Evolutionary conservation across 1,284 basidiomycete species (phyloP), one percentile per base, ranked within the genome.

Genomic region (Lentinus polychrous): DNA sequence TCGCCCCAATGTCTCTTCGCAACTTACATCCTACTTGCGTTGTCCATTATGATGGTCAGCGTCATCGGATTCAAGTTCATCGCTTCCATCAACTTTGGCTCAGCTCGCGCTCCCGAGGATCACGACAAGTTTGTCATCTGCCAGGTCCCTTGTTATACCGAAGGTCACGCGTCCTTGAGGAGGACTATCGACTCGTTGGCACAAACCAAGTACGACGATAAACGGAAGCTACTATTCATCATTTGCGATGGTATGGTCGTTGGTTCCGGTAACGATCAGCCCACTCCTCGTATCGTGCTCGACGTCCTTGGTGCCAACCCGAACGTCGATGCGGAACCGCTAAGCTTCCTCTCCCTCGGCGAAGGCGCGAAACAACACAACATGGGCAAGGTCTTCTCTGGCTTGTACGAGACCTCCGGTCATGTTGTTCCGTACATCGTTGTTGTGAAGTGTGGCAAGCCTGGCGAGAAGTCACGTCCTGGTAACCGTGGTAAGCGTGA

Each of bases 181-280:
- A 77, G 76, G 60, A 98, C 95, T 3, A 95, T 99, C 66, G 92
- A 99, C 65, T 97, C 94, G 15, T 73, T 99, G 49, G 91, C 95
- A 6, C 83, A 86, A 61, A 78, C 97, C 66, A 94, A 92, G 67
- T 99, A 98, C 63, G 94, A 99, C 62, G 94, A 99, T 73, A 99
- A 98, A 70, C 89, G 94, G 49, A 99, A 98, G 69, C 73, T 99
- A 3, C 72, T 98, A 23, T 83, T 97, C 55, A 75, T 99, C 68
- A 89, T 99, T 60, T 99, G 96, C 62, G 95, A 99, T 66, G 95
- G 96, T 59, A 99, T 94, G 81, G 98, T 99, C 57, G 90, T 98
- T 52, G 95, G 96, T 65, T 88, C 87, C 12, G 94, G 94, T 3
- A 97, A 97, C 67, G 90, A 95, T 66, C 76, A 86, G 36, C 88